Conservation (phyloP, 768 basidiomycete species). For the Boletus tylopilopsis region DNA sequence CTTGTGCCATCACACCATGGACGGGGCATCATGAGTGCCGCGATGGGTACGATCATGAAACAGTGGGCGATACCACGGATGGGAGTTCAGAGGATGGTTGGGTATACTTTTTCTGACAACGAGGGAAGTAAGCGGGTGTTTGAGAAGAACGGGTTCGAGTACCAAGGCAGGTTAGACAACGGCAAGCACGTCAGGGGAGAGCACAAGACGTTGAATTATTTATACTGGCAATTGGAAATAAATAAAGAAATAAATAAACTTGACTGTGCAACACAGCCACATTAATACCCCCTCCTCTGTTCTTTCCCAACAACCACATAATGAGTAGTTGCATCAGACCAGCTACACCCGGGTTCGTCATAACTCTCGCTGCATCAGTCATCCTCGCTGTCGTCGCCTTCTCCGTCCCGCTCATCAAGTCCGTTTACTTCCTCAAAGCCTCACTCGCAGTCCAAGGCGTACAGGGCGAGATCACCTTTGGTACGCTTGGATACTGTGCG, state of each 20-base stretch:
- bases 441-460: constrained; percentile 43
- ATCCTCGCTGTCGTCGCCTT: constrained; percentile 86
- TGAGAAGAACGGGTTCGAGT: constrained; percentile 58
- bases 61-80: constrained; percentile 66
- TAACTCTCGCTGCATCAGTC: constrained; percentile 74
- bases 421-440: constrained; percentile 85
- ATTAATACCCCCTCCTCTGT: too few relatives aligned
- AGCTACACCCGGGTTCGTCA: constrained; percentile 86
- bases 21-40: constrained; percentile 71
- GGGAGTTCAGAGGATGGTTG: constrained; percentile 47
- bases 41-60: constrained; percentile 47
- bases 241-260: too few relatives aligned
- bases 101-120: constrained; percentile 49
- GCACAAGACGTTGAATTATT: constrained; percentile 32
- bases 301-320: not conserved
- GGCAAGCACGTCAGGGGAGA: constrained; percentile 37
- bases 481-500: constrained; percentile 86
- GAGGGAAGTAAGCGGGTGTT: constrained; percentile 60
- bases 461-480: constrained; percentile 72
- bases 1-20: constrained; percentile 59
- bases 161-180: constrained; percentile 37
- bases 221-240: constrained; percentile 29
- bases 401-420: constrained; percentile 86
- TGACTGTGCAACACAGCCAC: constrained; percentile 15
- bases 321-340: constrained; percentile 71